These are phyloP conservation scores for Buxus sempervirens DNA, from an alignment of 164 flowering plant species.

Conservation along the genomic window DNA sequence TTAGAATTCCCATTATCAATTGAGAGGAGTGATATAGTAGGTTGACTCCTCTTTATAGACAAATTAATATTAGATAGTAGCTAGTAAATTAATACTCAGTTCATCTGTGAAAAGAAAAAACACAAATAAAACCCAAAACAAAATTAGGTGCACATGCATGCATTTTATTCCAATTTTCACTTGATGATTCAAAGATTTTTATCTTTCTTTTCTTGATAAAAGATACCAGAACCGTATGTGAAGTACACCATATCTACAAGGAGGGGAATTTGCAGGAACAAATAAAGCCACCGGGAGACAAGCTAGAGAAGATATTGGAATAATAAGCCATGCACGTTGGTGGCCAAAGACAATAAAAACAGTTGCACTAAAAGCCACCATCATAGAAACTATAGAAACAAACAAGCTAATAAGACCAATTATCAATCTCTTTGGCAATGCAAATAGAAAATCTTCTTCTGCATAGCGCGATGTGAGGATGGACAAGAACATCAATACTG, in stretches of 20 bases:
- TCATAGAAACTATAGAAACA: slow-evolving; percentile 14
- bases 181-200: too few species aligned
- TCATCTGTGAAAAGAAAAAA: too few species aligned
- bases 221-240: slow-evolving; percentile 13
- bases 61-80: too few species aligned
- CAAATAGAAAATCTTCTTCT: too few species aligned
- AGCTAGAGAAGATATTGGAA: slow-evolving; percentile 12
- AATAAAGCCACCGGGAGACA: slow-evolving; percentile 14
- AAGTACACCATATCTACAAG: slow-evolving; percentile 4
- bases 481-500: slow-evolving; percentile 17
- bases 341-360: slow-evolving; percentile 10
- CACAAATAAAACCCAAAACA: too few species aligned
- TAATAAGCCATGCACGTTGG: slow-evolving; percentile 6
- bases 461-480: slow-evolving; percentile 17
- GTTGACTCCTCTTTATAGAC: too few species aligned
- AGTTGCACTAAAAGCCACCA: slow-evolving; percentile 20
- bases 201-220: slow-evolving; percentile 3
- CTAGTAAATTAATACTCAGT: too few species aligned
- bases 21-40: too few species aligned
- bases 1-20: too few species aligned
- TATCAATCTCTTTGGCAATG: slow-evolving; percentile 10
- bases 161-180: too few species aligned
- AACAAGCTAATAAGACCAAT: slow-evolving; percentile 11
- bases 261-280: slow-evolving; percentile 19
- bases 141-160: too few species aligned